Base-by-base conservation (phyloP, 805 yeast species). In the Wickerhamiella azyma region DNA sequence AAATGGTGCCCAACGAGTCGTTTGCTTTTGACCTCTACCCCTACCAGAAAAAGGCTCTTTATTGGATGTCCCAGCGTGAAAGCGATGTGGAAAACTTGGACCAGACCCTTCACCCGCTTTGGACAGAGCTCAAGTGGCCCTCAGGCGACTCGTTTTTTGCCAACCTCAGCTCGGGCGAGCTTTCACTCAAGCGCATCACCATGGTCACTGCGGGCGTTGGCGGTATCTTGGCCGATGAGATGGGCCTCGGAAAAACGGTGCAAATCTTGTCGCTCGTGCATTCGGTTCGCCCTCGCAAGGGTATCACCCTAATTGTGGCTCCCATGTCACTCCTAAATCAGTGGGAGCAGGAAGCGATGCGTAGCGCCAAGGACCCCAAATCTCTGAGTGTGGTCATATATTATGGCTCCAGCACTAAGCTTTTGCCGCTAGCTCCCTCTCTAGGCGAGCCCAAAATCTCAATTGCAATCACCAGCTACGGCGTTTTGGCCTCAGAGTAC, bases 221-320 rank as follows among this genome's bases (percentile, higher is more conserved):
- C 32, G 97, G 97, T 2, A 82, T 88, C 17, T 65, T 88, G 13
- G 94, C 96, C 0, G 97, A 88, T 65, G 97, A 88, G 60, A 88
- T 88, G 97, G 97, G 97, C 0, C 68, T 88, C 8, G 97, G 97
- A 37, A 88, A 88, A 59, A 88, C 97, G 0, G 81, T 88, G 19
- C 81, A 94, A 1, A 76, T 94, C 0, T 62, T 85, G 44, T 72
- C 96, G 0, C 63, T 89, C 41, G 69, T 88, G 10, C 75, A 81
- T 47, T 70, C 84, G 0, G 52, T 50, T 1, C 14, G n/a, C 5
- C 30, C 45, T 9, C 49, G 47, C n/a, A 33, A 35, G 9, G 48
- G 50, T 24, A 47, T 50, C 0, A 88, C 96, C 0, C 66, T 88
- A 40, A 72, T 89, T 10, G 76, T 88, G 1, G 84, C 86, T 0